A percentile compares a stretch with the other conserved stretches of the same genome.
Evolutionary conservation across 2,329 filamentous ascomycete genomes (phyloP).

Genomic region (Neophaeococcomyces aloes): DNA sequence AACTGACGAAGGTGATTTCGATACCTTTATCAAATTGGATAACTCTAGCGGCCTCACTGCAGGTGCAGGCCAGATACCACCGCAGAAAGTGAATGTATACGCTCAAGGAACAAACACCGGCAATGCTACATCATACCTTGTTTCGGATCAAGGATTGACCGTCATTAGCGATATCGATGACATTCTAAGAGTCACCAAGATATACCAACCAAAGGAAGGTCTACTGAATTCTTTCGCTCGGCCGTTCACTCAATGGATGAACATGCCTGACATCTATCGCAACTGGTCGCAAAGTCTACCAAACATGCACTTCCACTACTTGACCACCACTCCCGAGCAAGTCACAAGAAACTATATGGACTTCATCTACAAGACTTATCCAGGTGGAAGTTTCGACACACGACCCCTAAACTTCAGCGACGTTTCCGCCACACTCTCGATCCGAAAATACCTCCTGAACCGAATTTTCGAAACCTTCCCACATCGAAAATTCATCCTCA

Average conservation of each 20-base stretch:
- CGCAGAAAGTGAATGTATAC: constrained; percentile 61
- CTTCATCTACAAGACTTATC: constrained; percentile 69
- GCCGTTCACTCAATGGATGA: constrained; percentile 60
- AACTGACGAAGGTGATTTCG: constrained; percentile 60
- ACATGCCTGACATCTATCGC: constrained; percentile 69
- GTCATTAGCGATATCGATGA: constrained; percentile 71
- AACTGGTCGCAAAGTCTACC: constrained; percentile 60
- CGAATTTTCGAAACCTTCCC: constrained; percentile 68
- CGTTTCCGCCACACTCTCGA: constrained; percentile 57
- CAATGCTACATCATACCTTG: constrained; percentile 66
- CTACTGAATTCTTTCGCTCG: constrained; percentile 66
- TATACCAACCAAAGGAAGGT: constrained; percentile 64
- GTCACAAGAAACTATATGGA: constrained; percentile 65
- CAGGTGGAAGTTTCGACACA: constrained; percentile 66
- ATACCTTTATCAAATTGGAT: constrained; percentile 55
- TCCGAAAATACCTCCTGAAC: constrained; percentile 58
- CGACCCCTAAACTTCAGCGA: constrained; percentile 73
- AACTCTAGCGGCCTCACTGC: constrained; percentile 49
- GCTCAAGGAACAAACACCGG: constrained; percentile 54
- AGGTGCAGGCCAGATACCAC: constrained; percentile 53
- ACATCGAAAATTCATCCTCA: constrained; percentile 60
- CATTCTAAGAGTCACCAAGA: constrained; percentile 69
- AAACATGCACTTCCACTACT: constrained; percentile 68
- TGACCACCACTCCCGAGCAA: constrained; percentile 72
- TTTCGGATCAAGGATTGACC: constrained; percentile 59